Conservation (phyloP, 2,329 filamentous ascomycete species). For the Colletotrichum sidae region DNA sequence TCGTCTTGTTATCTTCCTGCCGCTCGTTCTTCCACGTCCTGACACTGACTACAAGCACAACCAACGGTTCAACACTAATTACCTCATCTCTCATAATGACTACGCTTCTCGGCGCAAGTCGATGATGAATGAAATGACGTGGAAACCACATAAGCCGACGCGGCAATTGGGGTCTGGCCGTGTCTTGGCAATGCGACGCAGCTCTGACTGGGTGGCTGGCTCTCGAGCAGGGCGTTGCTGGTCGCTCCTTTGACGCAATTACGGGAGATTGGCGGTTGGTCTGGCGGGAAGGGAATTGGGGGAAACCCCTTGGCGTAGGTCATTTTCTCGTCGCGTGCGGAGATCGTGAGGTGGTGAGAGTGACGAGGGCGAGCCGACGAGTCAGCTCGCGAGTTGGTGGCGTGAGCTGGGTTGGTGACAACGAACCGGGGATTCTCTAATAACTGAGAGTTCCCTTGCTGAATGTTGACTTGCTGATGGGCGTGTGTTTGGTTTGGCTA, state of each 20-base stretch:
- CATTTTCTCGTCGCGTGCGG: neutral
- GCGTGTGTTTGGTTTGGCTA: no score
- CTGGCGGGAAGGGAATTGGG: neutral
- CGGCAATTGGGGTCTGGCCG: slow-evolving; percentile 1
- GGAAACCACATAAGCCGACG: neutral
- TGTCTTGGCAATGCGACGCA: slow-evolving; percentile 11
- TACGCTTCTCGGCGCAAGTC: neutral
- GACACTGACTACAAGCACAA: neutral
- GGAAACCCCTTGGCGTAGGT: slow-evolving; percentile 10
- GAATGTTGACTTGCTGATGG: no score
- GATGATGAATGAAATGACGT: neutral
- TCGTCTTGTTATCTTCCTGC: no score
- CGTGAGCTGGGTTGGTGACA: no score
- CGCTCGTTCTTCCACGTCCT: no score
- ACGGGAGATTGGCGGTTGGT: slow-evolving; percentile 6
- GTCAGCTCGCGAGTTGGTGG: no score
- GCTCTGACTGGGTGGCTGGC: neutral
- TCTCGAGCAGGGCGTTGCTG: no score
- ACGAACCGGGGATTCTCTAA: no score
- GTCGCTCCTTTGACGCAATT: slow-evolving; percentile 11
- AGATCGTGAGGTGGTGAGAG: no score
- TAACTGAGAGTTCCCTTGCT: no score
- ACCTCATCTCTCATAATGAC: neutral
- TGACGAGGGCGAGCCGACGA: no score
- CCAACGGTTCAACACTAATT: neutral